phyloP scores from a whole-genome alignment of 306 rosid species.

The Quercus mongolica region DNA sequence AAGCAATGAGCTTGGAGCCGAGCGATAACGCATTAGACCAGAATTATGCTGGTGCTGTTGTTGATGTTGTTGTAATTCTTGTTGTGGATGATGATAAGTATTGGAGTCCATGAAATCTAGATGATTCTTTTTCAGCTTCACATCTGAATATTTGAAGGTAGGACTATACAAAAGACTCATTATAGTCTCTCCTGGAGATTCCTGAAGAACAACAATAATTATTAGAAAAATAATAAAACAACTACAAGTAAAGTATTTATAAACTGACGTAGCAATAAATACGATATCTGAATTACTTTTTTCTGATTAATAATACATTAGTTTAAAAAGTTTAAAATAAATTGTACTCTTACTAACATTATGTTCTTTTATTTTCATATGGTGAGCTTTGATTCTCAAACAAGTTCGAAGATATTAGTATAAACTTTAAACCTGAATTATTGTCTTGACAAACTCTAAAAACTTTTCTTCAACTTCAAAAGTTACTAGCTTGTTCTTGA shows the following conservation, averaged over 20 bases:
- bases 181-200: constrained; percentile 5
- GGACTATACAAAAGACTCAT: constrained; percentile 60
- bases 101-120: constrained; percentile 52
- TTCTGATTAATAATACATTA: too few species aligned
- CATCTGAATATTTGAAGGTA: constrained; percentile 33
- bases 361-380: not conserved
- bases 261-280: too few species aligned
- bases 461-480: not conserved
- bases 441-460: not conserved
- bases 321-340: too few species aligned
- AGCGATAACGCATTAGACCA: constrained; percentile 44
- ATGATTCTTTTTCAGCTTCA: constrained; percentile 46
- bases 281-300: too few species aligned
- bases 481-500: not conserved
- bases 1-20: constrained; percentile 56
- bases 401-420: not conserved
- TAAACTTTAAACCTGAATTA: not conserved
- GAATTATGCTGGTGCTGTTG: constrained; percentile 40
- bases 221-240: too few species aligned
- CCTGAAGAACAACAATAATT: constrained; percentile 11
- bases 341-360: too few species aligned
- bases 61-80: not conserved
- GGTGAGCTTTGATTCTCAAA: not conserved
- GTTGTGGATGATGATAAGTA: constrained; percentile 28
- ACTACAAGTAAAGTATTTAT: too few species aligned